Conservation (phyloP, 495 filamentous ascomycete species). For the Talaromyces adpressus region DNA sequence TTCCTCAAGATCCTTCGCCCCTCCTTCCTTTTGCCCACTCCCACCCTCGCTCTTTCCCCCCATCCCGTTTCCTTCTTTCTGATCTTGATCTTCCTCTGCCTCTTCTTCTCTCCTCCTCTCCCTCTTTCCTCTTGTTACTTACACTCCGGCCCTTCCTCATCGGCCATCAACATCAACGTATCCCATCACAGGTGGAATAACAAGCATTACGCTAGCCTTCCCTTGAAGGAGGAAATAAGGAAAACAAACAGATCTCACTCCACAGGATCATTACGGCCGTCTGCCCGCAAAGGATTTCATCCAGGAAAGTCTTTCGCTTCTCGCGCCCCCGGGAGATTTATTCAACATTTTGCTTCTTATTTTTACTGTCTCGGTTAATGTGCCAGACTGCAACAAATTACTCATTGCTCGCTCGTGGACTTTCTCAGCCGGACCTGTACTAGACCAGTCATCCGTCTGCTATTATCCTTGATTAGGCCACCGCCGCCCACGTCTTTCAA, state of each 20-base stretch:
- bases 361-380: constrained; percentile 11
- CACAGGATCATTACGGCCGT: background rate
- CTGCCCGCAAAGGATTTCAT: constrained; percentile 12
- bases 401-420: constrained; percentile 3
- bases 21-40: background rate
- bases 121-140: constrained; percentile 6
- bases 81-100: constrained; percentile 11
- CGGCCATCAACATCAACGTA: constrained; percentile 5
- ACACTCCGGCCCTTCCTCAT: background rate
- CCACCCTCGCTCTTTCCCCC: background rate
- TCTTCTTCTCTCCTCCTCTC: constrained; percentile 9
- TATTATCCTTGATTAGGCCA: background rate
- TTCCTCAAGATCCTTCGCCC: background rate
- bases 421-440: constrained; percentile 1
- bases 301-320: constrained; percentile 25
- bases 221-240: background rate
- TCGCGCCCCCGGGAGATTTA: constrained; percentile 18
- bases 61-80: background rate
- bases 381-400: constrained; percentile 8
- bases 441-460: constrained; percentile 7
- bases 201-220: background rate
- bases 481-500: background rate
- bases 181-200: background rate
- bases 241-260: background rate
- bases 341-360: constrained; percentile 12